These are phyloP conservation scores for Furcasterigmium sp. DNA, from an alignment of 2,329 filamentous ascomycete species.

Conservation along the genomic window DNA sequence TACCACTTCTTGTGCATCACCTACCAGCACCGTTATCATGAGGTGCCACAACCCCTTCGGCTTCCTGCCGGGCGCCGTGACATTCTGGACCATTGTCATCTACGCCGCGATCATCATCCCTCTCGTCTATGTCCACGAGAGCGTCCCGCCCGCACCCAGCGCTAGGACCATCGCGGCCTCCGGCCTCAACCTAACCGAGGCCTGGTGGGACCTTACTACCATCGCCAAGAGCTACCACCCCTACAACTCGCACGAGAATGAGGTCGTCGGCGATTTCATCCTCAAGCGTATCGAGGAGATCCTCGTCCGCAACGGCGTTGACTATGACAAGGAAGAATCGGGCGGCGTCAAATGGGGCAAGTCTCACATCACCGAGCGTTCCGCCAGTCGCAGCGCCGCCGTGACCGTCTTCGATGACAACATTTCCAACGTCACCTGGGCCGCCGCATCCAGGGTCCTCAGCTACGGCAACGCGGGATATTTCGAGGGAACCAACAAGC, in stretches of 20 bases:
- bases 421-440: conserved; percentile 70
- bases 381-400: conserved; percentile 19
- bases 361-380: conserved; percentile 10
- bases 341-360: conserved; percentile 17
- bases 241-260: conserved; percentile 82
- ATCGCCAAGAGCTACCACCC: conserved; percentile 77
- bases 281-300: conserved; percentile 67
- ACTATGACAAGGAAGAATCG: conserved; percentile 34
- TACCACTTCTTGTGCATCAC: too few species aligned
- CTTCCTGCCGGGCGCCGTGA: conserved; percentile 78
- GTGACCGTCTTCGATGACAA: conserved; percentile 75
- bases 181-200: conserved; percentile 77
- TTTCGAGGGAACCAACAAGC: conserved; percentile 88
- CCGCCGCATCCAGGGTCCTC: conserved; percentile 19
- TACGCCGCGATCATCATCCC: conserved; percentile 76
- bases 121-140: conserved; percentile 69
- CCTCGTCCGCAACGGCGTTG: conserved; percentile 53
- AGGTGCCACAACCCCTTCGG: conserved; percentile 52
- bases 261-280: conserved; percentile 72
- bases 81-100: conserved; percentile 67
- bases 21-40: conserved; percentile 9
- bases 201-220: conserved; percentile 76
- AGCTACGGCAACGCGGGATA: conserved; percentile 43
- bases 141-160: conserved; percentile 49
- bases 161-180: conserved; percentile 16